A percentile compares a stretch with the other conserved stretches of the same genome.
Conservation (phyloP, 164 flowering plant genomes). For the Piper betle region DNA sequence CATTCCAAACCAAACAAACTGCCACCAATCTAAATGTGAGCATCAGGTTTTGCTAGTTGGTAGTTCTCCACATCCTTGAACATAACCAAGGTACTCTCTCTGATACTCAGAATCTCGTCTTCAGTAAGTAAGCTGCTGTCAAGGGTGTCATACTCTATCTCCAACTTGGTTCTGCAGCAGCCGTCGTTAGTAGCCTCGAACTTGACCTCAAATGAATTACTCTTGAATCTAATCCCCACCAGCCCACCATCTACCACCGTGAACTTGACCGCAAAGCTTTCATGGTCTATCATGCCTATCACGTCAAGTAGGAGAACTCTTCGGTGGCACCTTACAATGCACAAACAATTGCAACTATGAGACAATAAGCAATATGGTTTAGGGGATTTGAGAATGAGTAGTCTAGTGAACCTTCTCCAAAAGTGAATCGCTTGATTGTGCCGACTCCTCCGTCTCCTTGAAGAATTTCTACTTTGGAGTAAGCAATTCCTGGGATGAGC, state of each 20-base stretch:
- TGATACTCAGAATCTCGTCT: neutral
- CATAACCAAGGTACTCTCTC: neutral
- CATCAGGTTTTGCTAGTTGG: constrained; percentile 3
- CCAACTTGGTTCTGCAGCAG: neutral
- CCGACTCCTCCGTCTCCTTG: constrained; percentile 1
- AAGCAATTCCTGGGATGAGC: constrained; percentile 1
- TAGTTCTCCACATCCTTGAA: neutral
- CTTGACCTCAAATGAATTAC: neutral
- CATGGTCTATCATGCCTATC: constrained; percentile 12
- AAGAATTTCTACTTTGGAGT: neutral
- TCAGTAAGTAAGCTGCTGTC: neutral
- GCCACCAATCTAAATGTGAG: neutral
- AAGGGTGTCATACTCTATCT: constrained; percentile 2
- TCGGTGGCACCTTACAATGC: constrained; percentile 3
- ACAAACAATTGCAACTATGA: neutral
- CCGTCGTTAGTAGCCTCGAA: neutral
- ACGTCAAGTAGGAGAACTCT: constrained; percentile 4
- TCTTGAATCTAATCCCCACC: neutral
- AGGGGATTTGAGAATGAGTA: neutral
- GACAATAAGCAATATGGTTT: neutral
- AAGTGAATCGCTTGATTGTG: neutral
- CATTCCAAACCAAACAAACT: no score
- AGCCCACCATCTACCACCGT: constrained; percentile 14
- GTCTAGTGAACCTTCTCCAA: neutral
- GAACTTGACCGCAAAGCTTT: constrained; percentile 12